phyloP scores from a whole-genome alignment of 495 filamentous ascomycete genomes.

The Staphylotrichum tortipilum region DNA sequence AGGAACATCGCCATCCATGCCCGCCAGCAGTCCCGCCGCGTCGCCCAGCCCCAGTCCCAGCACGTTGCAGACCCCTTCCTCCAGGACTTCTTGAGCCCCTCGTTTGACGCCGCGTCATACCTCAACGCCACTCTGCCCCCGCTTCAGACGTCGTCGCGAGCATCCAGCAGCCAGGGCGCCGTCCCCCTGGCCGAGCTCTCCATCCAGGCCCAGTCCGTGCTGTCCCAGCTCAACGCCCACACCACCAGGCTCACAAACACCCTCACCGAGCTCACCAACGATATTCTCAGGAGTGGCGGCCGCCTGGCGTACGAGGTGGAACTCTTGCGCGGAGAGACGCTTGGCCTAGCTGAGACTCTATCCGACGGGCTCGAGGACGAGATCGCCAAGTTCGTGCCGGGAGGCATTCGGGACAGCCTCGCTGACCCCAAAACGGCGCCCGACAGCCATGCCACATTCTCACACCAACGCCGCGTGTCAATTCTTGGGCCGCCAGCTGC shows the following conservation, averaged over 20 bases:
- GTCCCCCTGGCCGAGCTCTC: conserved; percentile 70
- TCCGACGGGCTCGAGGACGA: conserved; percentile 61
- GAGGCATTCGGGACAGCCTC: conserved; percentile 29
- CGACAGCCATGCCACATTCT: not conserved
- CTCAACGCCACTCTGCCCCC: conserved; percentile 68
- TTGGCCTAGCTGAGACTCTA: conserved; percentile 66
- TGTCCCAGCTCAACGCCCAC: conserved; percentile 81
- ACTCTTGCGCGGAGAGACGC: conserved; percentile 76
- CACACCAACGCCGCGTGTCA: conserved; percentile 1
- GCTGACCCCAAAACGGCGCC: conserved; percentile 4
- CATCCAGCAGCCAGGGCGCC: conserved; percentile 26
- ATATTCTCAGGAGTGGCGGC: conserved; percentile 79
- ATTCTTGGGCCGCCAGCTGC: not conserved
- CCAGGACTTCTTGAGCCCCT: conserved; percentile 58
- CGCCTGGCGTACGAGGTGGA: conserved; percentile 93
- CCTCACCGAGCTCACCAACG: conserved; percentile 83
- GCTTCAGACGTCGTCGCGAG: conserved; percentile 37
- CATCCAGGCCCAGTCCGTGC: conserved; percentile 68
- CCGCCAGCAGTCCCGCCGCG: conserved; percentile 21
- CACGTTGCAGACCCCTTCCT: conserved; percentile 55
- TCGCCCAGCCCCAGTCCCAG: conserved; percentile 36
- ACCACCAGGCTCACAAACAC: conserved; percentile 73
- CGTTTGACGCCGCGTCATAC: conserved; percentile 74
- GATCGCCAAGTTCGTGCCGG: conserved; percentile 59
- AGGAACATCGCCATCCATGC: conserved; percentile 16